Conservation (phyloP, 768 basidiomycete genomes). For the Boletus eberwhitei region DNA sequence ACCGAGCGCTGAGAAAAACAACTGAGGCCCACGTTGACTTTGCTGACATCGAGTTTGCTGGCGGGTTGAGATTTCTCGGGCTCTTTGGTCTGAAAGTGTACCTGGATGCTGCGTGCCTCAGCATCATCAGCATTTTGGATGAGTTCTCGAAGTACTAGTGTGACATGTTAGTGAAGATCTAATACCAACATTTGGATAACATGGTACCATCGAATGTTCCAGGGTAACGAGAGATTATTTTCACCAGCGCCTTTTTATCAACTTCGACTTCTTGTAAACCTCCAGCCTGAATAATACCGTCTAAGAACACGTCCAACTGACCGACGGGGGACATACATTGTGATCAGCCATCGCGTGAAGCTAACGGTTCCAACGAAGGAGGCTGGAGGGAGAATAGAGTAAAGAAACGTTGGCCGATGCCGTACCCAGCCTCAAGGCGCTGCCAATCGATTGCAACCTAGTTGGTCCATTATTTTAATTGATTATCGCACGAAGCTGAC, state of each 20-base stretch:
- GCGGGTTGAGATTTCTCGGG: not conserved
- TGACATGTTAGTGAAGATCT: not conserved
- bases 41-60: not conserved
- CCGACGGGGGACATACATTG: not conserved
- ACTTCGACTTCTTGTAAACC: too few relatives aligned
- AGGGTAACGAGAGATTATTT: conserved; percentile 11
- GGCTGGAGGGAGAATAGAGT: not conserved
- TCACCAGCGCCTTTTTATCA: conserved; percentile 7
- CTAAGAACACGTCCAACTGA: not conserved
- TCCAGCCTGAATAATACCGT: not conserved
- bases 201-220: conserved; percentile 1
- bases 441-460: too few relatives aligned
- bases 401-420: too few relatives aligned
- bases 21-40: not conserved
- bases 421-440: too few relatives aligned
- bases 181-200: not conserved
- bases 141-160: conserved; percentile 48
- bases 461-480: too few relatives aligned
- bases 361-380: not conserved
- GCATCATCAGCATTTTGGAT: conserved; percentile 58
- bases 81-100: conserved; percentile 34
- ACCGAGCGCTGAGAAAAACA: not conserved
- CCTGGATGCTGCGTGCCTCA: conserved; percentile 31
- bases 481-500: too few relatives aligned
- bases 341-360: not conserved